Base-by-base conservation (phyloP, 1,284 basidiomycete genomes). In the Puccinia polysora region DNA sequence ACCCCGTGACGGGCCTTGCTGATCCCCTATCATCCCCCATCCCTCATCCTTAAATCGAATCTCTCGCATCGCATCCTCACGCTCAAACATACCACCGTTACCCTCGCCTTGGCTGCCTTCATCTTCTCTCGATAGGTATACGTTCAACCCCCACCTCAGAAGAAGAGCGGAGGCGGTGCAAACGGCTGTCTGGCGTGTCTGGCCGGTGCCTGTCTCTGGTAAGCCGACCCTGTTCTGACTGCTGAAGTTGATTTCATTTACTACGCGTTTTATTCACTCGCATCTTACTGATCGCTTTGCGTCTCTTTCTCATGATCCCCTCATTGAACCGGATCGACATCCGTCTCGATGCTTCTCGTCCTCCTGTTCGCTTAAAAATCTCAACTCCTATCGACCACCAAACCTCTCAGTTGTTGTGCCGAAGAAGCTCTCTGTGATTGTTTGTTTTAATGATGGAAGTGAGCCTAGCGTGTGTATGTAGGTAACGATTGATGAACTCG, bases 161-260 rank as follows among this genome's bases (percentile, higher is more conserved):
- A 74, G 71, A 65, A 65, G 20, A 38, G 62, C 4, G 38, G 40
- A 7, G 63, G 70, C 23, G 73, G 47, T 25, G 73, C 63, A 47
- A 73, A 38, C n/a, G 73, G 73, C 14, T 74, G 73, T 65, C 58
- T 72, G 40, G 73, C 73, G 28, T 73, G 69, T 50, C 55, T 74
- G 18, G 73, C 70, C 28, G 73, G 73, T 64, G 60, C 62, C 15
- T 74, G 73, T 67, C 72, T 74, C 38, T 74, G 73, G 70, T 74
- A 63, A 65, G 73, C 38, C 45, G 32, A 55, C 10, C 7, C 6
- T 53, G 14, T 7, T n/a, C n/a, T n/a, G n/a, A n/a, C n/a, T n/a
- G n/a, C n/a, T n/a, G n/a, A n/a, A n/a, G n/a, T n/a, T n/a, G n/a
- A 7, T 12, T 12, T 23, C 50, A 20, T 53, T 20, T 23, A 7